Evolutionary conservation across 768 basidiomycete genomes (phyloP).

Genomic region (Calocera viscosa): DNA sequence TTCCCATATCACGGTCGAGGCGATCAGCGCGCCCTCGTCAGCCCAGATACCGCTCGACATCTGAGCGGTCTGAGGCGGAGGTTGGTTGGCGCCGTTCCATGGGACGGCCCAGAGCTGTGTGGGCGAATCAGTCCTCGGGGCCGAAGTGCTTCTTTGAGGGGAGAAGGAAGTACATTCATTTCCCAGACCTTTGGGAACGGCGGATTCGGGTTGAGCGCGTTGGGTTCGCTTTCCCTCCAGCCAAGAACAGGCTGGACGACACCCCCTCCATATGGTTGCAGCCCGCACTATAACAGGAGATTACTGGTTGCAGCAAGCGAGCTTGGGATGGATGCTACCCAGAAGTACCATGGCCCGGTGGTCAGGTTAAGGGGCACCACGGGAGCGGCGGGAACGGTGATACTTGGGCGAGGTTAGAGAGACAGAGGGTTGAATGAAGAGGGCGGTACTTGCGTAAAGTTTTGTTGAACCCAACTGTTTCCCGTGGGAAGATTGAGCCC

Average conservation of each 20-base stretch:
- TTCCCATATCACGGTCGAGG: neutral
- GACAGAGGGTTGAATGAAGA: neutral
- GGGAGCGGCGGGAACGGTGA: slow-evolving; percentile 2
- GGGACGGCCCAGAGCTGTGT: neutral
- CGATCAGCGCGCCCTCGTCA: slow-evolving; percentile 2
- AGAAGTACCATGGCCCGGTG: slow-evolving; percentile 1
- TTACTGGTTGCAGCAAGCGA: no score
- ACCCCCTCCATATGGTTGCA: slow-evolving; percentile 4
- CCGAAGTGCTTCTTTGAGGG: neutral
- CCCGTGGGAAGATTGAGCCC: neutral
- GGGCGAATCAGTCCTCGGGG: neutral
- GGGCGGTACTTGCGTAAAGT: neutral
- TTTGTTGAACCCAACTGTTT: slow-evolving; percentile 1
- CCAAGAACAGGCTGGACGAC: slow-evolving; percentile 8
- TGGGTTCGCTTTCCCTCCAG: neutral
- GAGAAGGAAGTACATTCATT: neutral
- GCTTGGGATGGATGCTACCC: neutral
- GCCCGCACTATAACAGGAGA: no score
- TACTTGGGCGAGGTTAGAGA: neutral
- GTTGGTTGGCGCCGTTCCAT: neutral
- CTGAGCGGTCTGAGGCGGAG: neutral
- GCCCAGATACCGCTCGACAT: neutral
- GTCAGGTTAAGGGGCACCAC: neutral
- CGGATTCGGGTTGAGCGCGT: neutral
- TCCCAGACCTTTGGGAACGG: slow-evolving; percentile 6